A percentile compares a stretch with the other conserved stretches of the same genome.
Evolutionary conservation across 441 rosid genomes (phyloP).

Genomic region (Arabidopsis hybrid): DNA sequence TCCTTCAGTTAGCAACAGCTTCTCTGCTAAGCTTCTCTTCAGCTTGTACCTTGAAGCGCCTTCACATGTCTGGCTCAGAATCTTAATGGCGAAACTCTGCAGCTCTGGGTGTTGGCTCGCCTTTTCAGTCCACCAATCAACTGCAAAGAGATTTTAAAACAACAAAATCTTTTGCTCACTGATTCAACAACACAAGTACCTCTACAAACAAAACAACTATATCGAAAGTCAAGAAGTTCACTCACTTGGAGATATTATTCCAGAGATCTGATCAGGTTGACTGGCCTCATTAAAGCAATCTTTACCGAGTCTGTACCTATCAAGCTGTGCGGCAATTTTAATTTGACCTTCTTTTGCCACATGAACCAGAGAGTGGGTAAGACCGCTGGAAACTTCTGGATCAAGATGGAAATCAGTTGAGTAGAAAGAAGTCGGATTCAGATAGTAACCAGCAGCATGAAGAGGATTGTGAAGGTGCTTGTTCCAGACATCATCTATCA

Average conservation of each 20-base stretch:
- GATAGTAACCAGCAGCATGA: constrained; percentile 68
- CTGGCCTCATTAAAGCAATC: constrained; percentile 61
- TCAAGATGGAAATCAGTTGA: constrained; percentile 56
- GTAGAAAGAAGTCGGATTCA: constrained; percentile 62
- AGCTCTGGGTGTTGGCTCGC: constrained; percentile 55
- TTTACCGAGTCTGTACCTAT: constrained; percentile 49
- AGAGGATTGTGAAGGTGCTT: constrained; percentile 59
- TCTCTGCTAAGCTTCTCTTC: constrained; percentile 59
- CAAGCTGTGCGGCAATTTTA: constrained; percentile 52
- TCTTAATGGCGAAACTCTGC: constrained; percentile 56
- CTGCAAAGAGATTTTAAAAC: constrained; percentile 40
- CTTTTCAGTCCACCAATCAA: constrained; percentile 57
- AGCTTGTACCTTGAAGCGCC: constrained; percentile 64
- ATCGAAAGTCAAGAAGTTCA: constrained; percentile 5
- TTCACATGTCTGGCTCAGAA: constrained; percentile 64
- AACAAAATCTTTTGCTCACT: background rate
- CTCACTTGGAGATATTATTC: constrained; percentile 52
- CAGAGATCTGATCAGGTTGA: constrained; percentile 43
- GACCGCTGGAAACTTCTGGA: constrained; percentile 57
- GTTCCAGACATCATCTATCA: constrained; percentile 67
- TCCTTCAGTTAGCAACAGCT: constrained; percentile 41
- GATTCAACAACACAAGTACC: constrained; percentile 6
- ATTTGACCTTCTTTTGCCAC: constrained; percentile 39
- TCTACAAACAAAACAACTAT: constrained; percentile 15
- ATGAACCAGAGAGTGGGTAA: constrained; percentile 50